phyloP scores from a whole-genome alignment of 2,329 filamentous ascomycete species.

The Pyrenophora graminea region DNA sequence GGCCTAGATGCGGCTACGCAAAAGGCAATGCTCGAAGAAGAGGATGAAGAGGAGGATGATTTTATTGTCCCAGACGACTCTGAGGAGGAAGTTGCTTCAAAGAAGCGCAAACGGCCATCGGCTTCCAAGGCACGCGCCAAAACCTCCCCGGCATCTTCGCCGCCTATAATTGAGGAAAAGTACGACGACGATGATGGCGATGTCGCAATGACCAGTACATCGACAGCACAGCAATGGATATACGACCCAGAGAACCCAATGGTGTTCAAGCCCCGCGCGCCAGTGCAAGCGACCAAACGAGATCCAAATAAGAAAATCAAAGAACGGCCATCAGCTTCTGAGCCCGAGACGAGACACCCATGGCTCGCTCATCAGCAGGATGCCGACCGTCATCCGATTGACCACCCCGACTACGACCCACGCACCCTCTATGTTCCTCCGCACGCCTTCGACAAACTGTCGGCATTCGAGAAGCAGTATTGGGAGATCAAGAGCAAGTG shows the following conservation, averaged over 20 bases:
- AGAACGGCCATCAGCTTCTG: slow-evolving; percentile 74
- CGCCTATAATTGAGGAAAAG: slow-evolving; percentile 43
- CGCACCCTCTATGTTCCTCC: slow-evolving; percentile 90
- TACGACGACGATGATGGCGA: slow-evolving; percentile 61
- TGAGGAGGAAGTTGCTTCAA: slow-evolving; percentile 66
- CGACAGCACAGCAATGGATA: slow-evolving; percentile 82
- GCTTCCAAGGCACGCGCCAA: slow-evolving; percentile 66
- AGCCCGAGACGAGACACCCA: slow-evolving; percentile 83
- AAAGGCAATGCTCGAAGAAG: slow-evolving; percentile 59
- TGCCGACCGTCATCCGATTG: slow-evolving; percentile 76
- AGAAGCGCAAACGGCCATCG: slow-evolving; percentile 69
- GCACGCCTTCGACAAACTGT: slow-evolving; percentile 78
- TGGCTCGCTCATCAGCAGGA: slow-evolving; percentile 89
- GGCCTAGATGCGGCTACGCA: slow-evolving; percentile 62
- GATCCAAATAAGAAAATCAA: slow-evolving; percentile 43
- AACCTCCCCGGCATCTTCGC: slow-evolving; percentile 52
- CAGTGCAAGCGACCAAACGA: slow-evolving; percentile 39
- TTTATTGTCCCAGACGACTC: slow-evolving; percentile 89
- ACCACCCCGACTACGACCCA: slow-evolving; percentile 87
- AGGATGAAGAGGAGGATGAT: slow-evolving; percentile 81
- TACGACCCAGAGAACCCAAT: slow-evolving; percentile 66
- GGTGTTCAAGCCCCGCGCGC: slow-evolving; percentile 54
- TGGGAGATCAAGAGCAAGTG: slow-evolving; percentile 99
- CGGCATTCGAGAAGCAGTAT: slow-evolving; percentile 95
- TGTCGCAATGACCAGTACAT: slow-evolving; percentile 60